A percentile compares a stretch with the other conserved stretches of the same genome.
phyloP scores from a whole-genome alignment of 2,329 filamentous ascomycete genomes.

The Fusarium nanum region DNA sequence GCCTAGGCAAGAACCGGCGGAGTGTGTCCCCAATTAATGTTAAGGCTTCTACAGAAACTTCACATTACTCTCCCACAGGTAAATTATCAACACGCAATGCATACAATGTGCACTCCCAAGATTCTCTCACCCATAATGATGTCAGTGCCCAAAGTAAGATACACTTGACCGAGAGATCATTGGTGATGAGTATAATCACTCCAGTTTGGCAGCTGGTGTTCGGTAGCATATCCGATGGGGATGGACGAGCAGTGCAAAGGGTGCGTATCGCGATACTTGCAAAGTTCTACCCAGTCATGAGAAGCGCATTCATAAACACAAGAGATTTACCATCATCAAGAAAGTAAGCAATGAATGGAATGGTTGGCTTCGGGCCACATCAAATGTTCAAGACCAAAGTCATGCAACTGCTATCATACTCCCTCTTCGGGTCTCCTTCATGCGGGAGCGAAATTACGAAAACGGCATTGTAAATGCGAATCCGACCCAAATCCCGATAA shows the following conservation, averaged over 20 bases:
- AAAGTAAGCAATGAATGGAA: neutral
- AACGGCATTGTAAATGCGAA: neutral
- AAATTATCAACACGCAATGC: neutral
- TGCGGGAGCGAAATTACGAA: neutral
- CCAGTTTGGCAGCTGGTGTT: neutral
- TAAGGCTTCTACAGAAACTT: neutral
- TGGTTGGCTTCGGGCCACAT: neutral
- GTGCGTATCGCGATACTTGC: neutral
- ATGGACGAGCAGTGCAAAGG: neutral
- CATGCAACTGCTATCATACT: neutral
- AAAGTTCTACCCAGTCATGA: neutral
- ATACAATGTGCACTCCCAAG: too few relatives aligned
- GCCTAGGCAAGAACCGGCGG: too few relatives aligned
- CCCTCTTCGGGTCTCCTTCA: neutral
- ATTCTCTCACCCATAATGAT: neutral
- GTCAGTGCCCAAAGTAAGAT: neutral
- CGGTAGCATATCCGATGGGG: neutral
- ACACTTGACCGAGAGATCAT: neutral
- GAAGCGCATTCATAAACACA: neutral
- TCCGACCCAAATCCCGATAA: neutral
- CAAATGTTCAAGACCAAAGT: neutral
- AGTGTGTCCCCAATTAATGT: neutral
- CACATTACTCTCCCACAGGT: neutral
- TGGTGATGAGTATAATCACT: neutral
- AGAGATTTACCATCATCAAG: neutral